These are phyloP conservation scores for Mucor racemosus DNA, from an alignment of 371 early-diverging fungal species.

Conservation along the genomic window DNA sequence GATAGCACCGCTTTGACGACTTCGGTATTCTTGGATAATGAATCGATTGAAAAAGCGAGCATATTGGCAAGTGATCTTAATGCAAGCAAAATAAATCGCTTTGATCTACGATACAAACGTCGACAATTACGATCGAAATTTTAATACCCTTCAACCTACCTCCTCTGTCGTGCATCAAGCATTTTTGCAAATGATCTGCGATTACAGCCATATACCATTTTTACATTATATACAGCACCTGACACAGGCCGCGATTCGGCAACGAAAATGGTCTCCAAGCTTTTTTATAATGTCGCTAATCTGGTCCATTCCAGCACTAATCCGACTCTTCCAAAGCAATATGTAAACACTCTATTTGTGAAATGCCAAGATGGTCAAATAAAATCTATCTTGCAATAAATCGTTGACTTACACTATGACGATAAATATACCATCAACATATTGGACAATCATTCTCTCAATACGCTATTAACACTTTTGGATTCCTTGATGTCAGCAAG, in stretches of 20 bases:
- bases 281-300: constrained; percentile 14
- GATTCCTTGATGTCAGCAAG: constrained; percentile 16
- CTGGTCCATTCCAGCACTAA: constrained; percentile 17
- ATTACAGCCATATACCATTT: constrained; percentile 27
- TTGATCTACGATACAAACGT: constrained; percentile 24
- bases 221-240: constrained; percentile 15
- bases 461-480: not conserved
- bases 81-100: constrained; percentile 18
- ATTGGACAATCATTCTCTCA: too few relatives aligned
- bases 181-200: constrained; percentile 21
- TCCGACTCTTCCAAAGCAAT: constrained; percentile 18
- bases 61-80: constrained; percentile 12
- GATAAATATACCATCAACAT: too few relatives aligned
- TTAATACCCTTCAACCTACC: constrained; percentile 22
- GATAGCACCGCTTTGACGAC: constrained; percentile 14
- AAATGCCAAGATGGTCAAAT: constrained; percentile 22
- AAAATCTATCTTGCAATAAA: constrained; percentile 18
- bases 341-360: constrained; percentile 17
- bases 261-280: constrained; percentile 21
- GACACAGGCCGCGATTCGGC: constrained; percentile 18
- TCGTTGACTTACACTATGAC: constrained; percentile 4
- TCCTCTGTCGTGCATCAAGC: constrained; percentile 24
- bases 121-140: constrained; percentile 26
- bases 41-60: constrained; percentile 13
- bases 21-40: constrained; percentile 10